These are phyloP conservation scores for Bisporella sp. DNA, from an alignment of 2,329 filamentous ascomycete species.

Conservation along the genomic window DNA sequence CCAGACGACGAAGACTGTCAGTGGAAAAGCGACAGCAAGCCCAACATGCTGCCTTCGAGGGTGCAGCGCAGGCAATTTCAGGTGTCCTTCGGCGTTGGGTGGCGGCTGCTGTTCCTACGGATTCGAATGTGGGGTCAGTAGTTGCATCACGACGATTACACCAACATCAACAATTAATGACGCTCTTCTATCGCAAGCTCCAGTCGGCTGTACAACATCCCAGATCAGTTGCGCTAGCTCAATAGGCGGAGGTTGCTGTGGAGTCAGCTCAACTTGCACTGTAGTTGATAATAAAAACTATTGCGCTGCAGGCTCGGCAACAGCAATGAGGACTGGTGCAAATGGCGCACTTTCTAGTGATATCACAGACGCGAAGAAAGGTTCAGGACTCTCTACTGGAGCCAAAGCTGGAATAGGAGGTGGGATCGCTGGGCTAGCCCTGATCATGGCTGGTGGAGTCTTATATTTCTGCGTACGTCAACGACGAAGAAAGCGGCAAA, in stretches of 20 bases:
- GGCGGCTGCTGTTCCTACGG: too few relatives aligned
- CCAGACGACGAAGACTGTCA: too few relatives aligned
- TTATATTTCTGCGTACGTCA: constrained; percentile 42
- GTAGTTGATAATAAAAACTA: constrained; percentile 29
- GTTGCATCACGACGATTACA: too few relatives aligned
- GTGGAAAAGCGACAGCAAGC: too few relatives aligned
- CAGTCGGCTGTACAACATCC: constrained; percentile 26
- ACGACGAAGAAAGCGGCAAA: constrained; percentile 24
- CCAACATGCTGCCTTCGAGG: too few relatives aligned
- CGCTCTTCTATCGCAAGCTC: too few relatives aligned
- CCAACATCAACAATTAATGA: too few relatives aligned
- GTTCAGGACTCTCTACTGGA: constrained; percentile 34
- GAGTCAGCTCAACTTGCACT: constrained; percentile 36
- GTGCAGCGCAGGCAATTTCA: too few relatives aligned
- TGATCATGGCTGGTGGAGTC: constrained; percentile 23
- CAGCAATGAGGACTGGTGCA: constrained; percentile 24
- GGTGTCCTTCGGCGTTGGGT: too few relatives aligned
- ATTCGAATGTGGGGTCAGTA: too few relatives aligned
- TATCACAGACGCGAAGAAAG: constrained; percentile 10
- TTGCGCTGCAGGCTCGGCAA: constrained; percentile 30
- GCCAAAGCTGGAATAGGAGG: constrained; percentile 52
- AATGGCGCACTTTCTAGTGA: constrained; percentile 25
- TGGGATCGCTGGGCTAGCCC: constrained; percentile 35
- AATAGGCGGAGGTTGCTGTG: constrained; percentile 44
- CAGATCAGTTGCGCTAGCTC: constrained; percentile 36